phyloP scores from a whole-genome alignment of 2,329 filamentous ascomycete species.

The Westerdykella ornata region DNA sequence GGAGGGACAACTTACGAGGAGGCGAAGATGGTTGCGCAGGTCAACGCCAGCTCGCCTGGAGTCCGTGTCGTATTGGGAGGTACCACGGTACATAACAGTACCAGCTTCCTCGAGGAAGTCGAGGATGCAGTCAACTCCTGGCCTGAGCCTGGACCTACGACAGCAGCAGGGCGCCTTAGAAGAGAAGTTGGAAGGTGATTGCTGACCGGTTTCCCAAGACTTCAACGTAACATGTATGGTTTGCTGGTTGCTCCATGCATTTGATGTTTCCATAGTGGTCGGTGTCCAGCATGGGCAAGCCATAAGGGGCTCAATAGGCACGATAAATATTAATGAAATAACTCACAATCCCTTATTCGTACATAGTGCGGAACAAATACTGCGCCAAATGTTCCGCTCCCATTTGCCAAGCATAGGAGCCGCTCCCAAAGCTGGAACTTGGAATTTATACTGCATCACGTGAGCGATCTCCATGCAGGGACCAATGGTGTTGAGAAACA shows the following conservation, averaged over 20 bases:
- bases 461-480: slow-evolving; percentile 1
- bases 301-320: too few species aligned
- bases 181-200: slow-evolving; percentile 53
- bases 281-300: too few species aligned
- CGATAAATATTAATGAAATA: too few species aligned
- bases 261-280: too few species aligned
- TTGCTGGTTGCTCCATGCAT: too few species aligned
- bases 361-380: too few species aligned
- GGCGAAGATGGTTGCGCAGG: slow-evolving; percentile 88
- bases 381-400: too few species aligned
- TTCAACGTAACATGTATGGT: background rate
- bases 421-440: too few species aligned
- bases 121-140: slow-evolving; percentile 81
- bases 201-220: background rate
- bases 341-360: too few species aligned
- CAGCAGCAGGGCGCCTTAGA: slow-evolving; percentile 56
- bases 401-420: too few species aligned
- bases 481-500: slow-evolving; percentile 7
- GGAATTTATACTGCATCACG: too few species aligned
- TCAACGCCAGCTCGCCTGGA: slow-evolving; percentile 86
- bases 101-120: slow-evolving; percentile 83
- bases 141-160: slow-evolving; percentile 56
- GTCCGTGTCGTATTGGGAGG: slow-evolving; percentile 84
- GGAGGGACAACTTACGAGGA: slow-evolving; percentile 95
- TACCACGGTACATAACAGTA: slow-evolving; percentile 81